Percentiles rank a stretch among this genome's conserved stretches.
Evolutionary conservation across 2,329 filamentous ascomycete genomes (phyloP).

Genomic region (Nemania sp.): DNA sequence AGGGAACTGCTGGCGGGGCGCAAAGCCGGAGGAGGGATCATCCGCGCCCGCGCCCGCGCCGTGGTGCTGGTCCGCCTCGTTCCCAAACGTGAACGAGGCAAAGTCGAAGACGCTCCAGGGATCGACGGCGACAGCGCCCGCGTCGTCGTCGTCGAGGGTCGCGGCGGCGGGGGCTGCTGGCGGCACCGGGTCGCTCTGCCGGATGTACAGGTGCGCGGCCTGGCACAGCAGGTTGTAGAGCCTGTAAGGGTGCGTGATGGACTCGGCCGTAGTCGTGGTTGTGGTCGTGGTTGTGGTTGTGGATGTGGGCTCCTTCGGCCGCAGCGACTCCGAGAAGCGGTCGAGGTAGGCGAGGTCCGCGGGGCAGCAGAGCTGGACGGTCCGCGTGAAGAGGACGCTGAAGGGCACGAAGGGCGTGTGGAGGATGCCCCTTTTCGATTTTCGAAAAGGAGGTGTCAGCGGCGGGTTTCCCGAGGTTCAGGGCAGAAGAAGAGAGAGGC

Average conservation of each 20-base stretch:
- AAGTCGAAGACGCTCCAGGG: constrained; percentile 25
- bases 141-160: neutral
- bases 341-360: constrained; percentile 37
- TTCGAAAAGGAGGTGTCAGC: neutral
- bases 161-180: too few relatives aligned
- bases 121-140: neutral
- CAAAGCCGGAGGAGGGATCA: too few relatives aligned
- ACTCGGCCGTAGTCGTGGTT: constrained; percentile 14
- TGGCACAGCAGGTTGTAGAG: constrained; percentile 43
- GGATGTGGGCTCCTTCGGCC: constrained; percentile 16
- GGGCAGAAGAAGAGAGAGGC: neutral
- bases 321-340: constrained; percentile 41
- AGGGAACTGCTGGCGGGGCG: neutral
- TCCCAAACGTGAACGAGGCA: constrained; percentile 14
- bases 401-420: constrained; percentile 46
- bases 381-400: constrained; percentile 43
- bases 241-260: constrained; percentile 40
- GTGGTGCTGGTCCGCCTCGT: neutral
- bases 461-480: neutral
- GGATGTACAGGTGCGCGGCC: constrained; percentile 39
- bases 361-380: constrained; percentile 35
- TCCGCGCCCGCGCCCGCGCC: too few relatives aligned
- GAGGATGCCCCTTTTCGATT: constrained; percentile 41
- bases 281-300: too few relatives aligned
- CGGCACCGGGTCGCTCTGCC: constrained; percentile 8